phyloP scores from a whole-genome alignment of 441 rosid genomes.

The Croton setiger region DNA sequence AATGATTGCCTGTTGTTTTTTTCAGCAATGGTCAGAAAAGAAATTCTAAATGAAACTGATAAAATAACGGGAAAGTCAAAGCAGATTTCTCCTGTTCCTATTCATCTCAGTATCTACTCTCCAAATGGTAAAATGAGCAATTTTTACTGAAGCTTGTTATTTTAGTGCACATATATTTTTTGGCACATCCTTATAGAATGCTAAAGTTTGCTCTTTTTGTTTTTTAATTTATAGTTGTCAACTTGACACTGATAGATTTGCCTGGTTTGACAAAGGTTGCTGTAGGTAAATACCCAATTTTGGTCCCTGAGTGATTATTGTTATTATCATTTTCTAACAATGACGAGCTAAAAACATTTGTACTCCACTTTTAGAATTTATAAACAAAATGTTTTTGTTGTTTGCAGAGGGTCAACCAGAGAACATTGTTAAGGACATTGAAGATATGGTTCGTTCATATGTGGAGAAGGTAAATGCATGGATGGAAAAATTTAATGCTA shows the following conservation, averaged over 20 bases:
- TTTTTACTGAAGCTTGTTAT: neutral
- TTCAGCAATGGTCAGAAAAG: constrained; percentile 68
- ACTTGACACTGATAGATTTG: constrained; percentile 76
- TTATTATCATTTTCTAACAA: neutral
- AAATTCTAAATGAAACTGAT: constrained; percentile 89
- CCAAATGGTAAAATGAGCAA: constrained; percentile 52
- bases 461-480: constrained; percentile 61
- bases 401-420: constrained; percentile 81
- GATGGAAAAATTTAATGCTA: neutral
- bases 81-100: constrained; percentile 77
- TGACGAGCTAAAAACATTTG: neutral
- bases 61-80: constrained; percentile 67
- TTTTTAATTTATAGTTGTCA: constrained; percentile 61
- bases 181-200: neutral
- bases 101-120: constrained; percentile 78
- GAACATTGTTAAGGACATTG: constrained; percentile 70
- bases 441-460: constrained; percentile 77
- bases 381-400: constrained; percentile 17
- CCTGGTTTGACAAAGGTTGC: constrained; percentile 92
- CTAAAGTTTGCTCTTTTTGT: neutral
- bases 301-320: neutral
- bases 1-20: constrained; percentile 6
- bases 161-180: neutral
- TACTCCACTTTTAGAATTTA: constrained; percentile 10
- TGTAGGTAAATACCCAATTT: constrained; percentile 45